Evolutionary conservation across 768 basidiomycete genomes (phyloP), one percentile per base, ranked within the genome.

Genomic region (Boletus fagicola): DNA sequence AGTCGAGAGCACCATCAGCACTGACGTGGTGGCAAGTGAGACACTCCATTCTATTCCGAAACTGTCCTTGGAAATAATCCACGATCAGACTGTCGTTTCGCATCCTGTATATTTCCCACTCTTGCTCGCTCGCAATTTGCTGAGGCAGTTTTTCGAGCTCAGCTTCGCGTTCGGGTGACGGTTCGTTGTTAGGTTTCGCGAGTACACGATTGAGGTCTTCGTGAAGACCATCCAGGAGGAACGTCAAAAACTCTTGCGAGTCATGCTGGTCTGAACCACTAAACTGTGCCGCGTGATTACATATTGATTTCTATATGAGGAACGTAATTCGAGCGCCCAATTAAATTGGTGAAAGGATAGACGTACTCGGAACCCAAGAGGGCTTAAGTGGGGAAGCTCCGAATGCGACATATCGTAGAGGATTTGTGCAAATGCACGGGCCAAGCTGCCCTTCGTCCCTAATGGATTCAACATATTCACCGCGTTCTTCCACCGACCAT

Each of bases 51-150:
- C 86, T 80, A 74, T 89, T 98, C 61, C 92, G 79, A 72, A 97
- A 98, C 72, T 98, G 97, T 12, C 96, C 96, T 74, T 98, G 96
- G 78, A 99, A 98, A 68, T 88, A 91, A 73, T 98, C 95, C 30
- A 98, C 97, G 52, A 99, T 88, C 53, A 98, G 74, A 65, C 90
- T 93, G 69, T 99, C 93, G 68, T 98, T 94, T 54, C 92, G 82
- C 76, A 84, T 84, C 70, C 84, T 84, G 80, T 97, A 98, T 39
- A 88, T 82, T 59, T 84, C 79, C 96, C 96, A 99, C 74, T 98
- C 96, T 66, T 90, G 84, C 63, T 92, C 90, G 68, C 91, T 89
- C 20, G 94, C 94, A 61, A 97, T 81, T 68, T 94, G 91, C 8
- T 85, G 81, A 9, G 95, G 88, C 20, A 98, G 75, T 50, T 84